These are phyloP conservation scores for Hygrocybe coccinea DNA, from an alignment of 768 basidiomycete genomes.

Conservation along the genomic window DNA sequence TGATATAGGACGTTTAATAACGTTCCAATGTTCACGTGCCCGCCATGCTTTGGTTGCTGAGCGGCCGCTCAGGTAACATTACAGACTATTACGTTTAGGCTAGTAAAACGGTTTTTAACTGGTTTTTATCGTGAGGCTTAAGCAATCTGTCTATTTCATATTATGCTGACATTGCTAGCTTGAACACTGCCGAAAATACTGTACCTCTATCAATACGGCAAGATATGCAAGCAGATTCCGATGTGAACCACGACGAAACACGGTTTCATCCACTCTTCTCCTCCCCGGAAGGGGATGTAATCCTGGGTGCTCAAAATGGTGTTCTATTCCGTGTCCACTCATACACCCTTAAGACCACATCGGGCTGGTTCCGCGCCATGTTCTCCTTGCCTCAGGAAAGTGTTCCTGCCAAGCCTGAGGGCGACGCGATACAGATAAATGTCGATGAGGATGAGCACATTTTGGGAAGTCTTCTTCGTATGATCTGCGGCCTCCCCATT, in stretches of 20 bases:
- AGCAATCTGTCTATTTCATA: too few species aligned
- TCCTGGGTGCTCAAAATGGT: constrained; percentile 46
- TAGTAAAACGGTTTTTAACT: too few species aligned
- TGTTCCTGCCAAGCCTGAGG: not conserved
- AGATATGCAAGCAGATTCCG: too few species aligned
- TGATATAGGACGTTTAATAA: too few species aligned
- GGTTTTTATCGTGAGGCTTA: too few species aligned
- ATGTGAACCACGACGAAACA: not conserved
- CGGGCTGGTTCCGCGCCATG: constrained; percentile 60
- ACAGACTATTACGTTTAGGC: too few species aligned
- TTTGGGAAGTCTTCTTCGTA: constrained; percentile 53
- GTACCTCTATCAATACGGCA: too few species aligned
- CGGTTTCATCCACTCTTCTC: constrained; percentile 46
- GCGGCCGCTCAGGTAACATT: too few species aligned
- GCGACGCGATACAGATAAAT: constrained; percentile 41
- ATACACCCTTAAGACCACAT: constrained; percentile 56
- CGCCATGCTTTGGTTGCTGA: too few species aligned
- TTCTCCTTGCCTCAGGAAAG: constrained; percentile 49
- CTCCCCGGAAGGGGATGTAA: constrained; percentile 50
- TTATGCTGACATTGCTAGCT: too few species aligned
- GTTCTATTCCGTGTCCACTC: constrained; percentile 28
- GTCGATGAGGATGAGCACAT: constrained; percentile 50
- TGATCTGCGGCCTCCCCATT: constrained; percentile 58
- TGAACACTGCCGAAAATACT: too few species aligned
- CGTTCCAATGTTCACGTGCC: too few species aligned